These are phyloP conservation scores for Asterella californica DNA, from an alignment of 225 moss, liverwort and hornwort species.

Conservation along the genomic window DNA sequence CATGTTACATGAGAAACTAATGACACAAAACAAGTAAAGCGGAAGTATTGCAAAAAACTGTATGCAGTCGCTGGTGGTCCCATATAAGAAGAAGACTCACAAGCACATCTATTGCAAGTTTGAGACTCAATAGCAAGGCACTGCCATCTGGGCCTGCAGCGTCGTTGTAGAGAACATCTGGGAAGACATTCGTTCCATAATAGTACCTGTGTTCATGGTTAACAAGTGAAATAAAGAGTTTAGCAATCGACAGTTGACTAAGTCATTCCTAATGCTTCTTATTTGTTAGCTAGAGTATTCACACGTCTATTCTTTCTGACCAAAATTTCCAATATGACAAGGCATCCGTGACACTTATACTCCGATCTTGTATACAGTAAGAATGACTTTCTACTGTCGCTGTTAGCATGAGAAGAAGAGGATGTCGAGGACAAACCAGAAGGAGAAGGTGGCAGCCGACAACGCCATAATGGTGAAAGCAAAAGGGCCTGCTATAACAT, in stretches of 20 bases:
- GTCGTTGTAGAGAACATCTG: constrained; percentile 78
- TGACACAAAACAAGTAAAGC: no score
- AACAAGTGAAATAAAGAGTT: background rate
- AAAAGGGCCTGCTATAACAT: constrained; percentile 83
- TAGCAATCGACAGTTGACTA: background rate
- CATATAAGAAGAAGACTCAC: constrained; percentile 35
- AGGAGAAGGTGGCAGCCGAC: constrained; percentile 74
- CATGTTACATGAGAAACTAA: background rate
- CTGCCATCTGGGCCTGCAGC: constrained; percentile 79
- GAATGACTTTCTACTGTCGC: background rate
- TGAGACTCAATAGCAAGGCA: constrained; percentile 67
- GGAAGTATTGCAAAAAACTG: no score
- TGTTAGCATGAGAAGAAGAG: background rate
- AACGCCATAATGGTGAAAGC: constrained; percentile 83
- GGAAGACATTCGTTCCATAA: constrained; percentile 65
- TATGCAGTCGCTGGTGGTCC: background rate
- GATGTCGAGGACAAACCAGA: constrained; percentile 43
- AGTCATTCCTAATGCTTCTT: no score
- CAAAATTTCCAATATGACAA: background rate
- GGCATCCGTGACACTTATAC: background rate
- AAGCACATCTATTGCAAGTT: constrained; percentile 90
- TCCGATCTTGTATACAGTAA: background rate
- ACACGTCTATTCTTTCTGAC: background rate
- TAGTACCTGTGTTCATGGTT: constrained; percentile 50
- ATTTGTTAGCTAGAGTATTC: background rate